Conservation (phyloP, 495 filamentous ascomycete genomes). For the Xylaria cubensis region DNA sequence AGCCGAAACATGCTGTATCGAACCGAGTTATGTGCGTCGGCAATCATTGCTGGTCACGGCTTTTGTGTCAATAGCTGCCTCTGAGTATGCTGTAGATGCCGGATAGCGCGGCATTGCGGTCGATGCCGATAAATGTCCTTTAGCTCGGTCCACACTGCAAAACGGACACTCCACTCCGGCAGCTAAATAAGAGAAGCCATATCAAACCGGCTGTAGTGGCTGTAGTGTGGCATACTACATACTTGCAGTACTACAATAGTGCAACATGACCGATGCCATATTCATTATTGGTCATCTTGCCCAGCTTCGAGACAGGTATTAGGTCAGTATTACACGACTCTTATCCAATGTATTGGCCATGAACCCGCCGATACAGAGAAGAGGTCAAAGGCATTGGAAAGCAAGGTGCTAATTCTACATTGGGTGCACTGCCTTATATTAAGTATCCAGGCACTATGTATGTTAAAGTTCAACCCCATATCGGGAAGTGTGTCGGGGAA, state of each 20-base stretch:
- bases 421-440: not conserved
- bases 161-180: conserved; percentile 9
- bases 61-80: not conserved
- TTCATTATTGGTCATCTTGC: not conserved
- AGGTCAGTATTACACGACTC: conserved; percentile 3
- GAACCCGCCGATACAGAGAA: not conserved
- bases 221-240: not conserved
- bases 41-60: not conserved
- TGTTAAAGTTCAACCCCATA: not conserved
- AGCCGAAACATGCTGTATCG: not conserved
- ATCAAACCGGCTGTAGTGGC: not conserved
- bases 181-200: conserved; percentile 7
- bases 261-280: not conserved
- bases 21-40: not conserved
- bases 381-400: not conserved
- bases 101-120: conserved; percentile 20
- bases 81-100: not conserved
- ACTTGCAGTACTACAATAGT: conserved; percentile 1
- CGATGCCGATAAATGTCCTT: conserved; percentile 3
- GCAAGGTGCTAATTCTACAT: conserved; percentile 17
- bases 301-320: not conserved
- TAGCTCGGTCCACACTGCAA: not conserved
- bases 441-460: not conserved
- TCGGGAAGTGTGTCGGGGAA: not conserved
- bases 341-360: not conserved